Evolutionary conservation across 2,329 filamentous ascomycete genomes (phyloP).

Genomic region (Aureobasidium mangrovei): DNA sequence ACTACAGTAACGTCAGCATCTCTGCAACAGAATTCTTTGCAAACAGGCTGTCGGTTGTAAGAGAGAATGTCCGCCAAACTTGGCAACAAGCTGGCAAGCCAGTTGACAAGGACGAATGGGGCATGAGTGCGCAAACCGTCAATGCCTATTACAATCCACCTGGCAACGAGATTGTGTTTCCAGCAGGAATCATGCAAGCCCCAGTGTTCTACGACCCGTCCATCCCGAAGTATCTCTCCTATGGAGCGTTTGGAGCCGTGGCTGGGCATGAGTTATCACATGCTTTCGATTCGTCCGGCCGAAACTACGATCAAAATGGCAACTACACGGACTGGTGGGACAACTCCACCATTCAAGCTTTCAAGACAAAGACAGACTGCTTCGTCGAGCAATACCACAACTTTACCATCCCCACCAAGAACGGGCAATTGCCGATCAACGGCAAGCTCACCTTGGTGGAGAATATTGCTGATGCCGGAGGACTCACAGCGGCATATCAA

Average conservation of each 20-base stretch:
- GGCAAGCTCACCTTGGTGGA: constrained; percentile 57
- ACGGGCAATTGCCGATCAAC: constrained; percentile 52
- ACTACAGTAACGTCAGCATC: constrained; percentile 48
- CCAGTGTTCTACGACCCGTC: constrained; percentile 53
- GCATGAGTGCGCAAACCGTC: constrained; percentile 43
- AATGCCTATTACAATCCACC: constrained; percentile 59
- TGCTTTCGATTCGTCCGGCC: constrained; percentile 58
- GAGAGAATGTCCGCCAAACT: constrained; percentile 38
- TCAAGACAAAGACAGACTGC: constrained; percentile 52
- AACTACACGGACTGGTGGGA: constrained; percentile 62
- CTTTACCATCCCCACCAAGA: constrained; percentile 49
- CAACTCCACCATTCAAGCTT: constrained; percentile 48
- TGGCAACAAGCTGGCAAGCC: constrained; percentile 55
- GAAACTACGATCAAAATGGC: constrained; percentile 56
- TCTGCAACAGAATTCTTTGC: constrained; percentile 46
- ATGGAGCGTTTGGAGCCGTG: constrained; percentile 60
- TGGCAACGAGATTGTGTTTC: constrained; percentile 61
- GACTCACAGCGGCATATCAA: constrained; percentile 52
- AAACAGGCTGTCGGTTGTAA: constrained; percentile 47
- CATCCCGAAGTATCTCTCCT: constrained; percentile 56
- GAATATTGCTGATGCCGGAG: constrained; percentile 64
- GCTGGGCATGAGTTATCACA: constrained; percentile 63
- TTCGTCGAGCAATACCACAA: constrained; percentile 60
- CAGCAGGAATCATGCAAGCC: constrained; percentile 60
- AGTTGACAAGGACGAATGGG: constrained; percentile 52